Percentiles rank a stretch among this genome's conserved stretches.
phyloP scores from a whole-genome alignment of 345 rosid genomes.

The Brassica rapa region DNA sequence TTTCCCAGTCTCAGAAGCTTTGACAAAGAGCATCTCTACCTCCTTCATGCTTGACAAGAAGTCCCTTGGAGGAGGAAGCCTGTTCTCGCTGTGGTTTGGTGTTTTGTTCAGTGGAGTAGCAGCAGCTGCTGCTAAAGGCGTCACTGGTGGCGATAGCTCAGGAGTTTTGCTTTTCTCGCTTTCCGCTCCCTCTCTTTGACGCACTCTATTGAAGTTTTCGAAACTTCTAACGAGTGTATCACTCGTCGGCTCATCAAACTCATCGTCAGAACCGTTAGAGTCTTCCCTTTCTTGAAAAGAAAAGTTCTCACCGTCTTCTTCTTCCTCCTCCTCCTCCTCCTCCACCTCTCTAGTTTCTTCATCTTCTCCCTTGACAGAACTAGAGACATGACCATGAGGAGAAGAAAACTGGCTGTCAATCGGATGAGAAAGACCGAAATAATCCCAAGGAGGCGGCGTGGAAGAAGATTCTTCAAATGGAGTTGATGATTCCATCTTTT shows the following conservation, averaged over 20 bases:
- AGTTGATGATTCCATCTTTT: slow-evolving; percentile 50
- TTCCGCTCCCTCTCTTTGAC: slow-evolving; percentile 52
- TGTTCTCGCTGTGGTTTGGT: slow-evolving; percentile 47
- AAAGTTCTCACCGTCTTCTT: slow-evolving; percentile 52
- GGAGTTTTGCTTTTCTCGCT: slow-evolving; percentile 67
- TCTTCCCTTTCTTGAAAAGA: slow-evolving; percentile 60
- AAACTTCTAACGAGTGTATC: slow-evolving; percentile 74
- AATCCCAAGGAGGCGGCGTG: slow-evolving; percentile 71
- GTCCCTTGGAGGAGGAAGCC: slow-evolving; percentile 60
- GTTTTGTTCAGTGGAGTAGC: slow-evolving; percentile 45
- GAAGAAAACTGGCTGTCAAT: slow-evolving; percentile 60
- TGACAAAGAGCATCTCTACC: slow-evolving; percentile 71
- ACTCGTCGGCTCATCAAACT: slow-evolving; percentile 65
- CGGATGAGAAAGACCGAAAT: slow-evolving; percentile 69
- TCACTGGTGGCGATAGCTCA: slow-evolving; percentile 63
- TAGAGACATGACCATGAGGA: slow-evolving; percentile 35
- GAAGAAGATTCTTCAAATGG: slow-evolving; percentile 54
- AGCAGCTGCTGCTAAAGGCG: slow-evolving; percentile 44
- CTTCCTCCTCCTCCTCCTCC: slow-evolving; percentile 20
- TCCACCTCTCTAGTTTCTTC: slow-evolving; percentile 62
- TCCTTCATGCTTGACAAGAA: slow-evolving; percentile 82
- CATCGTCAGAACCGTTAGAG: slow-evolving; percentile 65
- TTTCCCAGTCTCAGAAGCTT: slow-evolving; percentile 90
- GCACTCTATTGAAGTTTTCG: slow-evolving; percentile 63
- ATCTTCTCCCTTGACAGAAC: slow-evolving; percentile 57